Base-by-base conservation (phyloP, 2,329 filamentous ascomycete species). In the Macrophomina tecta region DNA sequence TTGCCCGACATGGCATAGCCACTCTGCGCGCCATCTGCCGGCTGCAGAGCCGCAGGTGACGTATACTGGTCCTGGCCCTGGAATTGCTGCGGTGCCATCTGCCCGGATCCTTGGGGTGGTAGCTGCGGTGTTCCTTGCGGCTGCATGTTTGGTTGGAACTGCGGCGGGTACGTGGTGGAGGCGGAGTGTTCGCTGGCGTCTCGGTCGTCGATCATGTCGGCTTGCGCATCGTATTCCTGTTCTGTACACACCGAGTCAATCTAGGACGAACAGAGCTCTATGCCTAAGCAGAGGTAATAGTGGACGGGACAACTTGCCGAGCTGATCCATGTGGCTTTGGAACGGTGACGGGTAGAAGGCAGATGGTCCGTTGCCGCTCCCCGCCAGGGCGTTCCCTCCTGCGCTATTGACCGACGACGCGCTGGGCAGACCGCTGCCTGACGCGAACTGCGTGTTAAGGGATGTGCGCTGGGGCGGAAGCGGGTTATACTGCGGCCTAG, bases 171-270 rank as follows among this genome's bases (percentile, higher is more conserved):
- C 8, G 89, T 86, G 52, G 89, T 86, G 49, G 88, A 89, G 65
- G 90, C 86, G 11, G 89, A 88, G 69, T 93, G 90, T 70, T 89
- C 84, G 77, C 75, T 79, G 49, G 83, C 87, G 73, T 91, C 90
- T 71, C 89, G 83, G 69, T 96, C 92, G 74, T 97, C 94, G 78
- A 96, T 89, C 85, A 97, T 91, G 74, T 94, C 93, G 78, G 87
- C 88, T 81, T 93, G 91, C 65, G 92, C 91, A 78, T 97, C 94
- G 82, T 97, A 98, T 84, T 98, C 94, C 86, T 97, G 93, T 83
- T 98, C 94, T 97, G 83, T 84, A 85, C 75, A 83, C 81, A 88
- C 79, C 81, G 77, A 84, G 86, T 91, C 83, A 90, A 85, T 82
- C 85, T 89, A 88, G 85, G 84, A 89, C 84, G 84, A 83, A 86